Percentiles rank a stretch among this genome's conserved stretches.
These are phyloP conservation scores for Cyberlindnera xishuangbannaensis DNA, from an alignment of 805 yeast species.

Conservation along the genomic window DNA sequence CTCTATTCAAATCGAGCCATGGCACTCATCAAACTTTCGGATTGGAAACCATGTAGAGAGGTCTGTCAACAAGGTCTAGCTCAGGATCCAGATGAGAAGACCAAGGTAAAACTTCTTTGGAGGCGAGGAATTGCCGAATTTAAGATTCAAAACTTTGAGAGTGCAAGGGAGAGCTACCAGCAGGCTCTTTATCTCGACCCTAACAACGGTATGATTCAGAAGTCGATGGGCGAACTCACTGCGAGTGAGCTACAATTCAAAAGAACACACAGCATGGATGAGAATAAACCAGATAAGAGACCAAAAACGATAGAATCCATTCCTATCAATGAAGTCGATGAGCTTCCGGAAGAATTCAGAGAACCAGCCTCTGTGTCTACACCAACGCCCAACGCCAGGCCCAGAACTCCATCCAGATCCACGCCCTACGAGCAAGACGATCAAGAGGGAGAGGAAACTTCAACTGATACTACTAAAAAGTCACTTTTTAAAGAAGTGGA, in stretches of 20 bases:
- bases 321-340: conserved; percentile 37
- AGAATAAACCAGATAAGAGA: conserved; percentile 32
- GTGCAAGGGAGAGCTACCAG: conserved; percentile 28
- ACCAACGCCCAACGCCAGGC: no score
- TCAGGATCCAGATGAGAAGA: conserved; percentile 25
- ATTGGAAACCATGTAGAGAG: conserved; percentile 42
- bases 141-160: conserved; percentile 22
- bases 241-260: conserved; percentile 14
- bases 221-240: conserved; percentile 29
- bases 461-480: neutral
- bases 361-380: conserved; percentile 23
- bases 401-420: no score
- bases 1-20: conserved; percentile 66
- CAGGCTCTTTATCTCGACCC: conserved; percentile 38
- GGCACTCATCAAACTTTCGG: conserved; percentile 47
- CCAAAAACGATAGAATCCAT: conserved; percentile 21
- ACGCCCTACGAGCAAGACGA: conserved; percentile 1
- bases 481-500: neutral
- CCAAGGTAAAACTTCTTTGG: conserved; percentile 44
- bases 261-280: conserved; percentile 47
- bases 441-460: neutral
- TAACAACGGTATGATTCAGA: conserved; percentile 31
- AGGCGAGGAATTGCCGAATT: conserved; percentile 41
- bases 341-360: conserved; percentile 35
- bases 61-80: conserved; percentile 47